These are phyloP conservation scores for Hypoxylon intermedium DNA, from an alignment of 495 filamentous ascomycete genomes.

Conservation along the genomic window DNA sequence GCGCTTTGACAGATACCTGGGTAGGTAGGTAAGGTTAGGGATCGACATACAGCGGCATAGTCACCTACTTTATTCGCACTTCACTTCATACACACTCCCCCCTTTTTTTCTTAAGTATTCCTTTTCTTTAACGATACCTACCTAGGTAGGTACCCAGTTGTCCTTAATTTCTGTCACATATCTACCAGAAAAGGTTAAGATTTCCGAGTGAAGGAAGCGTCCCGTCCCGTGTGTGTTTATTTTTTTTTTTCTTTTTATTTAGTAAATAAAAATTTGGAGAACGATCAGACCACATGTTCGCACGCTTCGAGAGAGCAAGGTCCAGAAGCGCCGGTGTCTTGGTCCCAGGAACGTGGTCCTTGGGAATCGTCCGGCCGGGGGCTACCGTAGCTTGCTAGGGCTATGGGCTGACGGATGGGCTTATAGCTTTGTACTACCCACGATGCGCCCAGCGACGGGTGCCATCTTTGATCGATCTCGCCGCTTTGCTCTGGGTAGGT, in stretches of 20 bases:
- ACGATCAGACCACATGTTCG: neutral
- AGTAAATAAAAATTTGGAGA: no score
- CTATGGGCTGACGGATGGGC: constrained; percentile 16
- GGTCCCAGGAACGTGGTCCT: constrained; percentile 37
- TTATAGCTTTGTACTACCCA: constrained; percentile 27
- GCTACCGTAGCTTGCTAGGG: constrained; percentile 20
- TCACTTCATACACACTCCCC: neutral
- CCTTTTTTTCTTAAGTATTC: no score
- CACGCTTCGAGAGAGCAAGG: constrained; percentile 6
- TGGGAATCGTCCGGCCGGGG: constrained; percentile 23
- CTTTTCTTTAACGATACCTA: no score
- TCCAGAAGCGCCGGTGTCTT: constrained; percentile 30
- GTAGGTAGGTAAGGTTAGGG: neutral
- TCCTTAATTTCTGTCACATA: neutral
- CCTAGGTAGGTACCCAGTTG: neutral
- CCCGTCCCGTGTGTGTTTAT: constrained; percentile 17
- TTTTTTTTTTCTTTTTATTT: no score
- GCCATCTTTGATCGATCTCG: constrained; percentile 31
- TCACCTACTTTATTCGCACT: neutral
- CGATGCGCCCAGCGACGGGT: constrained; percentile 32
- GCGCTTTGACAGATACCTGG: neutral
- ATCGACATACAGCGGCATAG: neutral
- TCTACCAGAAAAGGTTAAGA: constrained; percentile 1
- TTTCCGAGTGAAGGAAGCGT: constrained; percentile 12
- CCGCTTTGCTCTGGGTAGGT: no score